These are phyloP conservation scores for Teunomyces pallodes DNA, from an alignment of 805 yeast genomes.

Conservation along the genomic window DNA sequence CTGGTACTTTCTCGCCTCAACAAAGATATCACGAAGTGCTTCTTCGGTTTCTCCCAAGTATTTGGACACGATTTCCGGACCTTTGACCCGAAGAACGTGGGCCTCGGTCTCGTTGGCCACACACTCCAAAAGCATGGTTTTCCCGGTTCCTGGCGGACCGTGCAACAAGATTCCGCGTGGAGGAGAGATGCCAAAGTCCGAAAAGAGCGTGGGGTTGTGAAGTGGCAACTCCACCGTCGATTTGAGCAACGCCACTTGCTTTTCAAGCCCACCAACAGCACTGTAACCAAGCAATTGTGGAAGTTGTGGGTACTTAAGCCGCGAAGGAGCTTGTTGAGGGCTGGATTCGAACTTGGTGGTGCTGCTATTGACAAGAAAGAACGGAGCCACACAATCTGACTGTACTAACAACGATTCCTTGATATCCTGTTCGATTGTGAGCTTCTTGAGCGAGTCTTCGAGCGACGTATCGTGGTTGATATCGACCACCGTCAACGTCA, in stretches of 20 bases:
- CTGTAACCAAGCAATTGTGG: conserved; percentile 46
- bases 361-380: conserved; percentile 39
- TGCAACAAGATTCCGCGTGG: conserved; percentile 91
- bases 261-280: conserved; percentile 73
- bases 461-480: conserved; percentile 31
- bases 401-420: conserved; percentile 7
- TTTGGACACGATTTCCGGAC: conserved; percentile 89
- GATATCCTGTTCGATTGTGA: conserved; percentile 23
- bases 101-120: conserved; percentile 77
- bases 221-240: conserved; percentile 79
- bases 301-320: conserved; percentile 40
- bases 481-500: conserved; percentile 14
- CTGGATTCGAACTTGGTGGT: conserved; percentile 9
- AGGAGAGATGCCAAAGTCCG: conserved; percentile 84
- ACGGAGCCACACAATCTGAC: conserved; percentile 44
- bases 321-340: conserved; percentile 12
- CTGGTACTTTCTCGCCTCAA: conserved; percentile 80
- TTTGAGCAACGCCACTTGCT: conserved; percentile 59
- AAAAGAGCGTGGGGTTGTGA: conserved; percentile 69
- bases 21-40: conserved; percentile 74
- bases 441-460: conserved; percentile 30
- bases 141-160: conserved; percentile 98
- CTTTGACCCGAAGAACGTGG: conserved; percentile 82
- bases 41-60: conserved; percentile 93
- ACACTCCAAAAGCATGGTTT: conserved; percentile 81